A percentile compares a stretch with the other conserved stretches of the same genome.
Evolutionary conservation across 306 rosid genomes (phyloP).

Genomic region (Senna siamea): DNA sequence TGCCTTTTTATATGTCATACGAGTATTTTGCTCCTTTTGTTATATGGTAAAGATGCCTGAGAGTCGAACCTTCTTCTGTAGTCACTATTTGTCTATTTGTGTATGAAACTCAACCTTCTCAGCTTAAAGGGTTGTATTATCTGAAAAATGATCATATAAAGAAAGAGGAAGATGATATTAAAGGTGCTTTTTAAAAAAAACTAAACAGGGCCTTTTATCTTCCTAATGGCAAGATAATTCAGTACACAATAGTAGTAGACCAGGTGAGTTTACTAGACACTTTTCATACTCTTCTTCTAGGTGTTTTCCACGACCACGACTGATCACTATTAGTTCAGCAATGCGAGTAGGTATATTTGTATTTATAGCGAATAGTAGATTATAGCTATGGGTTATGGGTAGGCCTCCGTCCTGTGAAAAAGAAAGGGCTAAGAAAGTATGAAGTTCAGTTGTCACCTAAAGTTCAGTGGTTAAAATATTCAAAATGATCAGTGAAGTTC

Average conservation of each 20-base stretch:
- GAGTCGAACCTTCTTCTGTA: slow-evolving; percentile 6
- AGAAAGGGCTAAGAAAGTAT: not conserved
- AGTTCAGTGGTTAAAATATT: not conserved
- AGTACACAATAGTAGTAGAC: not conserved
- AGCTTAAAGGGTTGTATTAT: not conserved
- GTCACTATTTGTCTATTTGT: not conserved
- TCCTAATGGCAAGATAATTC: no score
- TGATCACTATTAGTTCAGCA: slow-evolving; percentile 16
- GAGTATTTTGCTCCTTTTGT: not conserved
- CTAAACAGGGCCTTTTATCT: not conserved
- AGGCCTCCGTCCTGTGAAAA: not conserved
- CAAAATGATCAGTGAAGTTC: slow-evolving; percentile 20
- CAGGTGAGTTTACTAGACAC: not conserved
- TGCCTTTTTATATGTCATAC: not conserved
- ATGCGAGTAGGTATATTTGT: not conserved
- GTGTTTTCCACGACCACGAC: slow-evolving; percentile 12
- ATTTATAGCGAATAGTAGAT: not conserved
- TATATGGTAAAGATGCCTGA: not conserved
- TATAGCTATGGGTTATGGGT: not conserved
- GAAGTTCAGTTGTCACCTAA: not conserved
- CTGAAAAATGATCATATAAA: slow-evolving; percentile 1
- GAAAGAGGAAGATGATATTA: not conserved
- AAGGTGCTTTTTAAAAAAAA: not conserved
- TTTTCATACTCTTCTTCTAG: slow-evolving; percentile 1
- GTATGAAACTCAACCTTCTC: not conserved